Evolutionary conservation across 768 basidiomycete genomes (phyloP).

Genomic region (Tulasnella sp.): DNA sequence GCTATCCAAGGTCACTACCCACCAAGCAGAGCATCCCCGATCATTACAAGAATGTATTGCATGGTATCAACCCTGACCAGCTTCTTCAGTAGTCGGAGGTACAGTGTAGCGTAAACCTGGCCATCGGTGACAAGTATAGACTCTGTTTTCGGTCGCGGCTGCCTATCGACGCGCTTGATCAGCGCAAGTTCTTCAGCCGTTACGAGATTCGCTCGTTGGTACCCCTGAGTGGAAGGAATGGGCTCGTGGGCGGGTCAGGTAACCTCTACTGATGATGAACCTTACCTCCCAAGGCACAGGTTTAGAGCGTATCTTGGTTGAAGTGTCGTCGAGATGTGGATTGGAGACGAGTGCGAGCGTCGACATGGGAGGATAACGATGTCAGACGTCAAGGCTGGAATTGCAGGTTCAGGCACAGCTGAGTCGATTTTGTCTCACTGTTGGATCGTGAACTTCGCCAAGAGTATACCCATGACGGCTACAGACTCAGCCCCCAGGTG

Average conservation of each 20-base stretch:
- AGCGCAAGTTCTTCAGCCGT: slow-evolving; percentile 75
- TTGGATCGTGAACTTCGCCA: too few relatives aligned
- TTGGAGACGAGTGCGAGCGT: slow-evolving; percentile 66
- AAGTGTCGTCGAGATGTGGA: slow-evolving; percentile 74
- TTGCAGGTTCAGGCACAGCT: too few relatives aligned
- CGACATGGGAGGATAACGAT: slow-evolving; percentile 2
- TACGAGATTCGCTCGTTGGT: slow-evolving; percentile 86
- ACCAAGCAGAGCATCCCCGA: slow-evolving; percentile 83
- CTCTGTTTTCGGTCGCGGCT: slow-evolving; percentile 60
- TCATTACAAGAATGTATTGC: slow-evolving; percentile 74
- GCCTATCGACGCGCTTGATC: slow-evolving; percentile 85
- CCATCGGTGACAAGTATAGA: slow-evolving; percentile 75
- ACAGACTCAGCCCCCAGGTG: too few relatives aligned
- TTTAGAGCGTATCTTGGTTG: slow-evolving; percentile 79
- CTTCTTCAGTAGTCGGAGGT: slow-evolving; percentile 80
- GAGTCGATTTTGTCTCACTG: too few relatives aligned
- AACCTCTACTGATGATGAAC: not conserved
- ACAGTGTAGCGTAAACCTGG: slow-evolving; percentile 71
- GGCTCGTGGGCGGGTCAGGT: not conserved
- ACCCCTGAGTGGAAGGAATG: slow-evolving; percentile 45
- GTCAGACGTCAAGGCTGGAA: too few relatives aligned
- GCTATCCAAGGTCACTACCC: slow-evolving; percentile 20
- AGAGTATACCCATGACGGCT: too few relatives aligned
- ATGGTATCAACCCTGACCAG: slow-evolving; percentile 77
- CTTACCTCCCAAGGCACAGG: slow-evolving; percentile 93